These are phyloP conservation scores for Clonostachys chloroleuca DNA, from an alignment of 2,329 filamentous ascomycete genomes.

Conservation along the genomic window DNA sequence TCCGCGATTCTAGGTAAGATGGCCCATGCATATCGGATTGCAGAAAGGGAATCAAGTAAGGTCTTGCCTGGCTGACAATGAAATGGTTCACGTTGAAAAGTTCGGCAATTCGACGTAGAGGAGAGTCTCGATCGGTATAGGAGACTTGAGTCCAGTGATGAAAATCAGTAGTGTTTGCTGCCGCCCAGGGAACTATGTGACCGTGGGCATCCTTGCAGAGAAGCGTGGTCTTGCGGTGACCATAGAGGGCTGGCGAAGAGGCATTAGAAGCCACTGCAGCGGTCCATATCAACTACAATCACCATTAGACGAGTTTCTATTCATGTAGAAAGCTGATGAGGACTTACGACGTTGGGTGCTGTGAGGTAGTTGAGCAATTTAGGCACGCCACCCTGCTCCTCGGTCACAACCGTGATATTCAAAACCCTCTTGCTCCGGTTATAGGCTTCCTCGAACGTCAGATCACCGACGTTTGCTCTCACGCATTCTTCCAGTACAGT, in stretches of 20 bases:
- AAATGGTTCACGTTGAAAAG: conserved; percentile 95
- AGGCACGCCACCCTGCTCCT: conserved; percentile 70
- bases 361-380: conserved; percentile 89
- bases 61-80: conserved; percentile 86
- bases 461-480: conserved; percentile 76
- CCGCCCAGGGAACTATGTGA: conserved; percentile 69
- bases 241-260: conserved; percentile 60
- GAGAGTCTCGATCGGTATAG: conserved; percentile 60
- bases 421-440: conserved; percentile 78
- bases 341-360: conserved; percentile 81
- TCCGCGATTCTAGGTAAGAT: conserved; percentile 49
- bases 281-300: conserved; percentile 67
- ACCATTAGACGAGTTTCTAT: background rate
- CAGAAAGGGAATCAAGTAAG: conserved; percentile 83
- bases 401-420: conserved; percentile 86
- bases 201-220: conserved; percentile 76
- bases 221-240: conserved; percentile 58
- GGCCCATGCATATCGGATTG: conserved; percentile 77
- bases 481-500: conserved; percentile 80
- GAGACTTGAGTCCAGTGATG: conserved; percentile 64
- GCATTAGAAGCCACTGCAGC: conserved; percentile 75
- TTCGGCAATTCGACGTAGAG: conserved; percentile 69
- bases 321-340: background rate
- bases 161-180: conserved; percentile 56
- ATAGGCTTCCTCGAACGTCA: conserved; percentile 93